phyloP scores from a whole-genome alignment of 2,329 filamentous ascomycete species.

The Cordyceps cateniannulata region DNA sequence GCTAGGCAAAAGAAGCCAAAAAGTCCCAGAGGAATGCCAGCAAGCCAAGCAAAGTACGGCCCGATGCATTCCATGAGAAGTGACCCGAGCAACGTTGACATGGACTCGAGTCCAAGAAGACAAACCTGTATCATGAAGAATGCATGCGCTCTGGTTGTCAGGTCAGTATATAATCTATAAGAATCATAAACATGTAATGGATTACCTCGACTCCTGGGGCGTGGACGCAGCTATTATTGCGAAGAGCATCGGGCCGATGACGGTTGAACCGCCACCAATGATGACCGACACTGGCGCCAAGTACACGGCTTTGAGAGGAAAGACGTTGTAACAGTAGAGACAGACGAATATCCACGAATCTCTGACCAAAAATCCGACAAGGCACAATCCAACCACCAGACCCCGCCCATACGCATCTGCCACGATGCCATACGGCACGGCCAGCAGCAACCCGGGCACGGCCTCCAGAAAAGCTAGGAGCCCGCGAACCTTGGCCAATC shows the following conservation, averaged over 20 bases:
- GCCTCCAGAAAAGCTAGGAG: not conserved
- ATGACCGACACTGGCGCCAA: not conserved
- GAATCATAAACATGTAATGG: too few species aligned
- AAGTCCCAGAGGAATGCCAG: not conserved
- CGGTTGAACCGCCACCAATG: slow-evolving; percentile 1
- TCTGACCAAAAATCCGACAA: not conserved
- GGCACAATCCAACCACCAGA: not conserved
- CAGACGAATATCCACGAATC: not conserved
- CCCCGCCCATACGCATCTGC: not conserved
- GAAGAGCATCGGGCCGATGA: not conserved
- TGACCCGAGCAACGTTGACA: not conserved
- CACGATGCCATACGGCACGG: not conserved
- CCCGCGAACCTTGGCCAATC: not conserved
- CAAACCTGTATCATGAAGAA: not conserved
- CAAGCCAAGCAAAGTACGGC: not conserved
- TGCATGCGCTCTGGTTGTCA: not conserved
- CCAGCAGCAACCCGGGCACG: not conserved
- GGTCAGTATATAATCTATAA: not conserved
- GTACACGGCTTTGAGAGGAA: not conserved
- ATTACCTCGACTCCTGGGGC: too few species aligned
- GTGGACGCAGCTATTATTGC: not conserved
- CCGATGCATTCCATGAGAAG: not conserved
- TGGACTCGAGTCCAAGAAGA: not conserved
- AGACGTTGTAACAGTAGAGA: not conserved
- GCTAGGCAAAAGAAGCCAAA: not conserved